Evolutionary conservation across 2,329 filamentous ascomycete species (phyloP).

Genomic region (Ilyonectria destructans): DNA sequence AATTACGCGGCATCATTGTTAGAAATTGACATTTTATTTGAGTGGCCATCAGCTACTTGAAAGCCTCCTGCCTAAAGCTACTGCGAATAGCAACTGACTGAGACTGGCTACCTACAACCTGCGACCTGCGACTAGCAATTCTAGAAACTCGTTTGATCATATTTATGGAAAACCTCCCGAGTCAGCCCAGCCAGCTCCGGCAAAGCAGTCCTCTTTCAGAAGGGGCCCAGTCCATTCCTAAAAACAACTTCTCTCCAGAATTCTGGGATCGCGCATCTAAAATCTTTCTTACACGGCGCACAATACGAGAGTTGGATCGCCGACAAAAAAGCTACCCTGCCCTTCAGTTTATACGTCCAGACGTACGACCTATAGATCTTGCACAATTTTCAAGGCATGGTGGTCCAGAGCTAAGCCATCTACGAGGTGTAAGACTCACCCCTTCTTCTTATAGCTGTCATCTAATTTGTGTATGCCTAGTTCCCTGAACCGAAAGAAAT

Average conservation of each 20-base stretch:
- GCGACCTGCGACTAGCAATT: no score
- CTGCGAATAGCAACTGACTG: neutral
- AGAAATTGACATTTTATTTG: no score
- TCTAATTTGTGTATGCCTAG: neutral
- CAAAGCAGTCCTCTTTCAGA: neutral
- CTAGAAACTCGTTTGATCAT: neutral
- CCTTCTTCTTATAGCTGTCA: no score
- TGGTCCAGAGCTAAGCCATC: no score
- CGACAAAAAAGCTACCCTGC: neutral
- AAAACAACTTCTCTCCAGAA: neutral
- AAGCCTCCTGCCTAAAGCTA: no score
- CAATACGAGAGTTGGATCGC: neutral
- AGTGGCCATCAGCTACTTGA: no score
- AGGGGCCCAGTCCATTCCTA: neutral
- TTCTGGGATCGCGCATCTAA: neutral
- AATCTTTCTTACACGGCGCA: neutral
- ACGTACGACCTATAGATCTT: no score
- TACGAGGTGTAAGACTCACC: no score
- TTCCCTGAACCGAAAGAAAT: neutral
- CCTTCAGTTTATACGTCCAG: neutral
- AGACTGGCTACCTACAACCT: no score
- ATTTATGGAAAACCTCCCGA: neutral
- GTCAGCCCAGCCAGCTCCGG: neutral
- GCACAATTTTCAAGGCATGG: no score
- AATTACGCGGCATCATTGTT: no score